phyloP scores from a whole-genome alignment of 1,139 yeast species.

The Suhomyces ambrosiae region DNA sequence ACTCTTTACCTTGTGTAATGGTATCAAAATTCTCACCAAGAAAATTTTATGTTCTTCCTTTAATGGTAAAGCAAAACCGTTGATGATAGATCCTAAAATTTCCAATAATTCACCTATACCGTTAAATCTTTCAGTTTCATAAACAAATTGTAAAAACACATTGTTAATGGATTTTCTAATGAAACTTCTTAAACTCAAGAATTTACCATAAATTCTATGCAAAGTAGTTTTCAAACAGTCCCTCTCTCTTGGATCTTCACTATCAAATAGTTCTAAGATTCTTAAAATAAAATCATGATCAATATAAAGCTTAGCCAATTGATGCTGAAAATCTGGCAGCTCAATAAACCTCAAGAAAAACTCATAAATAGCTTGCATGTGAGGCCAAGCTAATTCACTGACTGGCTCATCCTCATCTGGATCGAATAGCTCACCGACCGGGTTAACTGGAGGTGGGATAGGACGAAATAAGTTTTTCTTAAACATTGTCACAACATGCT shows the following conservation, averaged over 20 bases:
- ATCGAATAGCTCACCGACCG: conserved; percentile 92
- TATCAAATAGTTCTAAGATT: conserved; percentile 85
- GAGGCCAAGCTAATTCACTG: conserved; percentile 97
- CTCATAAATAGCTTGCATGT: conserved; percentile 95
- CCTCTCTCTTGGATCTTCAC: conserved; percentile 95
- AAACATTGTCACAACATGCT: conserved; percentile 87
- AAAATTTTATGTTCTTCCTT: conserved; percentile 96
- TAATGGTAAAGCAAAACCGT: conserved; percentile 96
- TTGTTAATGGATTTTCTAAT: conserved; percentile 90
- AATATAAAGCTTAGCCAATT: conserved; percentile 87
- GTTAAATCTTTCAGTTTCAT: conserved; percentile 94
- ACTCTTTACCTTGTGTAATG: conserved; percentile 89
- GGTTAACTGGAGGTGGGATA: conserved; percentile 97
- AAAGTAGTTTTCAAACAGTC: conserved; percentile 93
- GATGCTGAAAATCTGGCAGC: conserved; percentile 92
- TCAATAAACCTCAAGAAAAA: conserved; percentile 91
- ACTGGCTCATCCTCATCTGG: conserved; percentile 99
- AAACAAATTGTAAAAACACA: conserved; percentile 88
- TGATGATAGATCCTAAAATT: conserved; percentile 92
- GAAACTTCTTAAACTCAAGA: conserved; percentile 84
- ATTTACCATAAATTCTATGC: conserved; percentile 95
- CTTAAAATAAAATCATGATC: conserved; percentile 86
- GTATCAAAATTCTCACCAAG: conserved; percentile 83
- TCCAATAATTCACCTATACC: conserved; percentile 95
- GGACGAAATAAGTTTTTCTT: conserved; percentile 88